These are phyloP conservation scores for Lachnellula hyalina DNA, from an alignment of 2,329 filamentous ascomycete species.

Conservation along the genomic window DNA sequence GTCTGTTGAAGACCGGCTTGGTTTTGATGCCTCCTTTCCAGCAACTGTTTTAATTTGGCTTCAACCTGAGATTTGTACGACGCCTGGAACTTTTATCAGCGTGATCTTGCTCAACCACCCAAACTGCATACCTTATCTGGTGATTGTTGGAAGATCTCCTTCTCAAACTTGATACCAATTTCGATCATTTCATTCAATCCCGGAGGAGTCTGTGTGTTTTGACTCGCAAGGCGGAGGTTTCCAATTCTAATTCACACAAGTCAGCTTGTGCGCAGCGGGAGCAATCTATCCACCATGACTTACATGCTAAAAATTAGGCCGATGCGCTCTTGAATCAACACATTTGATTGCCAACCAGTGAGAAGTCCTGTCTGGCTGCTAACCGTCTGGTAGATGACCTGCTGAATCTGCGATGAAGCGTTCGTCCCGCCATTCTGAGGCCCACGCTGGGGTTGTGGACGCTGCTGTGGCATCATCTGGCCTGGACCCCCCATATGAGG, in stretches of 20 bases:
- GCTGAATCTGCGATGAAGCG: constrained; percentile 20
- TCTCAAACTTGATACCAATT: constrained; percentile 28
- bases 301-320: constrained; percentile 29
- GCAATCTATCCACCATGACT: constrained; percentile 8
- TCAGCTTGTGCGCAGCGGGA: not conserved
- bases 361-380: constrained; percentile 21
- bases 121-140: constrained; percentile 24
- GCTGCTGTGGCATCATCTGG: constrained; percentile 28
- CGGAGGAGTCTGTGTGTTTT: constrained; percentile 18
- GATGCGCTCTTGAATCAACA: constrained; percentile 27
- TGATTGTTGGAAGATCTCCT: constrained; percentile 26
- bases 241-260: constrained; percentile 18
- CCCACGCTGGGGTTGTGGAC: constrained; percentile 19
- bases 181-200: constrained; percentile 26
- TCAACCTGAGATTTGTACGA: constrained; percentile 25
- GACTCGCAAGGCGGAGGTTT: constrained; percentile 26
- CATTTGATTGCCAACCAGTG: constrained; percentile 25
- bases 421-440: constrained; percentile 9
- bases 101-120: not conserved
- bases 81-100: constrained; percentile 21
- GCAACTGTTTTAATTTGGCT: constrained; percentile 26
- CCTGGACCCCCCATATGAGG: constrained; percentile 27
- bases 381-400: constrained; percentile 24
- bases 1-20: constrained; percentile 38
- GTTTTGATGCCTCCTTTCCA: constrained; percentile 24